Evolutionary conservation across 2,329 filamentous ascomycete genomes (phyloP), one percentile per base, ranked within the genome.

Genomic region (Penicillium sp.): DNA sequence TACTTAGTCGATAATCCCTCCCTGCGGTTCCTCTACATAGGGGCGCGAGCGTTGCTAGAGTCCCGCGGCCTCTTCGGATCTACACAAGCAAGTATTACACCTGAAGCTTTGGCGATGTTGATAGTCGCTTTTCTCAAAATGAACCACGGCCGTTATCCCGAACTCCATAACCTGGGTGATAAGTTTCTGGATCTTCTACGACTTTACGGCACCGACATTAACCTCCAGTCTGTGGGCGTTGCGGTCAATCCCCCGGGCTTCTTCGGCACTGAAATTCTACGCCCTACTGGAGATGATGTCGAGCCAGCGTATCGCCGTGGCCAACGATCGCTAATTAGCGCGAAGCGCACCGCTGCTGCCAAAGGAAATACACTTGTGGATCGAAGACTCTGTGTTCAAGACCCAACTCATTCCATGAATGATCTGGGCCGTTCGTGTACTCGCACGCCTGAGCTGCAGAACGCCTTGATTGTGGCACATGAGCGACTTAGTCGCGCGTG

Each of bases 51-150:
- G 49, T 73, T 79, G 16, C 73, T 88, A 41, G 76, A 82, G 51
- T 72, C 80, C 22, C 78, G 81, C 39, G 76, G 75, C 24, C 67
- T 87, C 2, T 75, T 77, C 31, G 78, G 82, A 52, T 75, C 80
- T 19, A 77, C 72, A 53, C 64, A 69, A 3, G 79, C 79, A n/a
- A 81, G 82, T 1, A 69, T 86, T 33, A 79, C 78, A 16, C 79
- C 82, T 0, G 85, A 86, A 64, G 74, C 78, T 13, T 71, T 85
- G 10, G 78, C 84, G 64, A 81, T 85, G 73, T 82, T 86, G 75
- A 69, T 86, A 19, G 79, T 82, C 14, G 81, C 83, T 5, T 79
- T 80, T 27, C 69, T 86, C 27, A 80, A 80, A 59, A 73, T 80
- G 59, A 71, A 70, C 31, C 72, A 75, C 29, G 72, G 65, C 55